Conservation (phyloP, 2,329 filamentous ascomycete genomes). For the Penicillium sp. region DNA sequence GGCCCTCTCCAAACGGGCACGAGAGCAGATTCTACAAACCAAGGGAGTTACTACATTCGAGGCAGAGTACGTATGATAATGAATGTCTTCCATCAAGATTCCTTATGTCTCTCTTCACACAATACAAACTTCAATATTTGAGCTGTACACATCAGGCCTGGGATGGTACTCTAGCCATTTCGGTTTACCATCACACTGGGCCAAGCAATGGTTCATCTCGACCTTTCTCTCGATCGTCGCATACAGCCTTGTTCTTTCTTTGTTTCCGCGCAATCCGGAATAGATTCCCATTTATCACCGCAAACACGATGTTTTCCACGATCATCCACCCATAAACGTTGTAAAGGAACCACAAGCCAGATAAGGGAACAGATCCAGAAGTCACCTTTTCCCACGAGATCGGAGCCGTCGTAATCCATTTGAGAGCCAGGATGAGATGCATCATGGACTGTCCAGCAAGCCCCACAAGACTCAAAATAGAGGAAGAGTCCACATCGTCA, state of each 20-base stretch:
- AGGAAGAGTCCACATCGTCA: background rate
- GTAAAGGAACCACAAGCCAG: background rate
- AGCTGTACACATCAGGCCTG: background rate
- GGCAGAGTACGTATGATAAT: background rate
- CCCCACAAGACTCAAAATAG: background rate
- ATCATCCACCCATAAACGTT: background rate
- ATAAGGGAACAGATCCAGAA: background rate
- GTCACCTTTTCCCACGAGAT: background rate
- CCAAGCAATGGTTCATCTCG: background rate
- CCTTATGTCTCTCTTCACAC: background rate
- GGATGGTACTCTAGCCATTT: background rate
- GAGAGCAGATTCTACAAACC: background rate
- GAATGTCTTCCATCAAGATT: background rate
- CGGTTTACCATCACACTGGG: background rate
- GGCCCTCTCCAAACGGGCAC: constrained; percentile 3
- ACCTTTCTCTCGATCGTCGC: background rate
- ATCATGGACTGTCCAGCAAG: background rate
- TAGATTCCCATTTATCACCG: background rate
- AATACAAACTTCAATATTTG: background rate
- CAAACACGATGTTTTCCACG: background rate
- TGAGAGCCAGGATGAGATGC: background rate
- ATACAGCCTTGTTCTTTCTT: background rate
- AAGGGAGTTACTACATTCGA: background rate
- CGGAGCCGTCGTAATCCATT: background rate
- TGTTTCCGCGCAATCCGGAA: background rate